Evolutionary conservation across 768 basidiomycete genomes (phyloP), one percentile per base, ranked within the genome.

Genomic region (Tricholoma saponaceum): DNA sequence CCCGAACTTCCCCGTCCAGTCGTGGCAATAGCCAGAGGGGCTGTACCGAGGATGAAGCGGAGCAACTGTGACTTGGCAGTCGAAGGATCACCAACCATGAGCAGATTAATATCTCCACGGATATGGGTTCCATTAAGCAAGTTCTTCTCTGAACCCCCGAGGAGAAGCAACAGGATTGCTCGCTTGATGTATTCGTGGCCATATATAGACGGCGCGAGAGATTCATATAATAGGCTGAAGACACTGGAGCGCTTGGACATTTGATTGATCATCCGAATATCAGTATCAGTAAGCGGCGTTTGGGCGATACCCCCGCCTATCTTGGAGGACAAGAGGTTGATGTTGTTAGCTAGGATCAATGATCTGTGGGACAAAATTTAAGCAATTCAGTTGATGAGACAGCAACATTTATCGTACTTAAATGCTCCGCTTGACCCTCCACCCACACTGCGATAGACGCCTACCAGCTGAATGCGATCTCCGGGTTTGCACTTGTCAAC

Each of bases 11-110:
- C 97, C 66, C 97, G 83, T 59, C 97, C 97, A 12, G 97, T 99
- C 12, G 97, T 99, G 5, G 97, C 97, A 66, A 99, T 98, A 7
- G 97, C 97, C 46, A 99, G 78, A 28, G 96, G 96, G 4, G 97
- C 97, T 6, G 92, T 98, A 62, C 91, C 87, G 59, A 99, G 83
- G 50, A 99, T 92, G 70, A 99, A 98, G 55, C 97, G 89, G 53
- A 99, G 81, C 67, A 99, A 77, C 69, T 99, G 97, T 37, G 90
- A 92, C 75, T 99, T 99, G 18, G 97, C 97, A 0, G 97, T 99
- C n/a, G 89, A 92, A 8, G 97, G 97, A 73, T 99, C 97, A 60
- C 97, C 97, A 58, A 99, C 95, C 96, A 99, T 98, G 65, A 99
- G 84, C 67, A 98, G 79, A 74, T 99, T 99, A 81, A 99, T 98